Evolutionary conservation across 108 stramenopile genomes (phyloP).

Genomic region (Phaeodactylum tricornutum): DNA sequence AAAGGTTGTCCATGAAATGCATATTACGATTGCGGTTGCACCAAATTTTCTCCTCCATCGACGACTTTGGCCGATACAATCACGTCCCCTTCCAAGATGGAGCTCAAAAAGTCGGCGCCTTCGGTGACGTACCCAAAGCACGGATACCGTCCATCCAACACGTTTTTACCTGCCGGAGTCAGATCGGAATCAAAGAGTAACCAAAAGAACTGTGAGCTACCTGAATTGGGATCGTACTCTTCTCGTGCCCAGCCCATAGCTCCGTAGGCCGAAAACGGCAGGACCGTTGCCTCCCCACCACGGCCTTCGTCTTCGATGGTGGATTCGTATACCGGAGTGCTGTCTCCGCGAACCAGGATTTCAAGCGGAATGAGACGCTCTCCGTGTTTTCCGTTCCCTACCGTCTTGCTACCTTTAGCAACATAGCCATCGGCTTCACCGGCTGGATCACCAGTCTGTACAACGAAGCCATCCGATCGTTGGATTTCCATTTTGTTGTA

Average conservation of each 20-base stretch:
- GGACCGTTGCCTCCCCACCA: slow-evolving; percentile 86
- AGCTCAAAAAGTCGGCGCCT: slow-evolving; percentile 84
- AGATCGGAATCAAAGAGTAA: slow-evolving; percentile 94
- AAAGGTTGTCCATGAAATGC: no score
- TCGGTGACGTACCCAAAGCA: slow-evolving; percentile 92
- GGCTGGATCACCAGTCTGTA: slow-evolving; percentile 92
- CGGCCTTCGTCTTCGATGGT: slow-evolving; percentile 94
- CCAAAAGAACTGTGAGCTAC: slow-evolving; percentile 94
- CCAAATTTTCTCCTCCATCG: slow-evolving; percentile 48
- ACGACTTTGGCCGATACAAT: slow-evolving; percentile 91
- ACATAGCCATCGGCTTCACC: slow-evolving; percentile 88
- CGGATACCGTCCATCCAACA: slow-evolving; percentile 90
- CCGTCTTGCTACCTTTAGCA: slow-evolving; percentile 59
- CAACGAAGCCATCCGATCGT: slow-evolving; percentile 94
- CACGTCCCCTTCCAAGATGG: slow-evolving; percentile 88
- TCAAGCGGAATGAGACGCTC: slow-evolving; percentile 90
- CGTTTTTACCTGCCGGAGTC: slow-evolving; percentile 97
- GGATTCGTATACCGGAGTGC: slow-evolving; percentile 82
- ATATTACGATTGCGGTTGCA: slow-evolving; percentile 6
- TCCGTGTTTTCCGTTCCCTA: slow-evolving; percentile 71
- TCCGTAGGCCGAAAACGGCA: slow-evolving; percentile 89
- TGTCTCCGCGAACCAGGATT: slow-evolving; percentile 82
- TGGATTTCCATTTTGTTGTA: slow-evolving; percentile 94
- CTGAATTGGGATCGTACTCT: slow-evolving; percentile 90
- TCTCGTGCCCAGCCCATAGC: slow-evolving; percentile 96